Percentiles rank a stretch among this genome's conserved stretches.
phyloP scores from a whole-genome alignment of 1,139 yeast genomes.

The Saccharomycopsis phalli region DNA sequence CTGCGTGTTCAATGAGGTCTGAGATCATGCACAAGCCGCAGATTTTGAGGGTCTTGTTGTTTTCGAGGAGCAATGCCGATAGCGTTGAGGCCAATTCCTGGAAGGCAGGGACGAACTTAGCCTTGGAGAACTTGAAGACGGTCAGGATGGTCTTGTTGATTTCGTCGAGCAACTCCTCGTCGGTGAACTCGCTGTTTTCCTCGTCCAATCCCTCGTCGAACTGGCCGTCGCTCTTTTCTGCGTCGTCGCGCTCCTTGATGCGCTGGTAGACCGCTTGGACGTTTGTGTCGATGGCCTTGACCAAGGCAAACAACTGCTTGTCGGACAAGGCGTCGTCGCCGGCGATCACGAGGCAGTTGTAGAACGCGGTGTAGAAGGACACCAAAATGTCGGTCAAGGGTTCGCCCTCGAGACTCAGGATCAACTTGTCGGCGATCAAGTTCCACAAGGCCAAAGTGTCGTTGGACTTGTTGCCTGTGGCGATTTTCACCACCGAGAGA shows the following conservation, averaged over 20 bases:
- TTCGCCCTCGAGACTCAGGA: slow-evolving; percentile 62
- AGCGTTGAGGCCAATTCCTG: slow-evolving; percentile 38
- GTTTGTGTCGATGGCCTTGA: slow-evolving; percentile 52
- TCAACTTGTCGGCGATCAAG: slow-evolving; percentile 57
- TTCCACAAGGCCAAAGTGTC: slow-evolving; percentile 67
- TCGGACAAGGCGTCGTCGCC: slow-evolving; percentile 53
- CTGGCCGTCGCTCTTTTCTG: slow-evolving; percentile 59
- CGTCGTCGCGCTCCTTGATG: slow-evolving; percentile 60
- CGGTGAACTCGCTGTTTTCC: slow-evolving; percentile 79
- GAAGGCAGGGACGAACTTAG: slow-evolving; percentile 59
- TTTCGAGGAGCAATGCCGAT: slow-evolving; percentile 44
- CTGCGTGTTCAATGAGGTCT: slow-evolving; percentile 74
- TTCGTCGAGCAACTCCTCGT: slow-evolving; percentile 82
- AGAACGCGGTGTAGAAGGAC: slow-evolving; percentile 66
- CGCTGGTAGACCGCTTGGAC: slow-evolving; percentile 64
- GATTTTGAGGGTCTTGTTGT: slow-evolving; percentile 56
- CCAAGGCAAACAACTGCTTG: slow-evolving; percentile 49
- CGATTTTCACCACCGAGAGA: slow-evolving; percentile 57
- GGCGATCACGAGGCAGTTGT: slow-evolving; percentile 57
- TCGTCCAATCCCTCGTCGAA: slow-evolving; percentile 57
- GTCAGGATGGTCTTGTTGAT: slow-evolving; percentile 71
- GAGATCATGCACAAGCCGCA: slow-evolving; percentile 78
- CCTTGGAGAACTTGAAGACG: slow-evolving; percentile 56
- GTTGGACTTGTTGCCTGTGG: slow-evolving; percentile 43
- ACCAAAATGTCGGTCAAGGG: slow-evolving; percentile 80